Percentiles rank a stretch among this genome's conserved stretches.
phyloP scores from a whole-genome alignment of 2,329 filamentous ascomycete genomes.

The Coleophoma eucalyptorum region DNA sequence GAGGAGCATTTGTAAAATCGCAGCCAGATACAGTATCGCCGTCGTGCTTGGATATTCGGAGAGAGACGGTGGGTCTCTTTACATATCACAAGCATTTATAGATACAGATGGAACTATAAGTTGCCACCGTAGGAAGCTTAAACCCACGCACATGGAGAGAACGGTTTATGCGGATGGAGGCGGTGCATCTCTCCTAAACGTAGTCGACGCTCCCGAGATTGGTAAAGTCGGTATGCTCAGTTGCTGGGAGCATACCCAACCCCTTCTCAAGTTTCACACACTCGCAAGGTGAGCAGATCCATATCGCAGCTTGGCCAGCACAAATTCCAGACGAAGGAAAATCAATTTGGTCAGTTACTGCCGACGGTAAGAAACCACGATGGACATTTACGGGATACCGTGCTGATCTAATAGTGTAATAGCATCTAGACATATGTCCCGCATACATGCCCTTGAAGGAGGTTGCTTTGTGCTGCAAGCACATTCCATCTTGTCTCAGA shows the following conservation, averaged over 20 bases:
- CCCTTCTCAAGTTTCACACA: conserved; percentile 47
- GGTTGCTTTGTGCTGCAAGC: conserved; percentile 51
- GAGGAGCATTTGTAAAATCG: conserved; percentile 36
- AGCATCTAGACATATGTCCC: conserved; percentile 47
- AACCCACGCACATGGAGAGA: conserved; percentile 51
- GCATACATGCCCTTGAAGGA: conserved; percentile 53
- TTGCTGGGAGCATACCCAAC: conserved; percentile 40
- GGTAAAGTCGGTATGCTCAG: conserved; percentile 17
- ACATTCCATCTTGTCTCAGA: conserved; percentile 47
- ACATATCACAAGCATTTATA: conserved; percentile 48
- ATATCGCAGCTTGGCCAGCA: conserved; percentile 51
- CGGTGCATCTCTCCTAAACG: conserved; percentile 40
- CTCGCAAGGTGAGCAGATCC: conserved; percentile 45
- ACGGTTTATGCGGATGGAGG: conserved; percentile 52
- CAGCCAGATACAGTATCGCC: conserved; percentile 35
- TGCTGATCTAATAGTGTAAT: conserved; percentile 32
- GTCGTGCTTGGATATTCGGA: conserved; percentile 48
- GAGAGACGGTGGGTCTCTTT: conserved; percentile 39
- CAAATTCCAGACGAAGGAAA: conserved; percentile 41
- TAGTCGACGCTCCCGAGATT: conserved; percentile 16
- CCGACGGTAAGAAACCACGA: conserved; percentile 6
- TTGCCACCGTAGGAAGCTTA: conserved; percentile 53
- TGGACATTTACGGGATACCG: not conserved
- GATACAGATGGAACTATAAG: conserved; percentile 42
- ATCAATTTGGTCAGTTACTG: conserved; percentile 14